Percentiles rank a stretch among this genome's conserved stretches.
These are phyloP conservation scores for Backusella macrospora DNA, from an alignment of 192 early-diverging fungal genomes.

Conservation along the genomic window DNA sequence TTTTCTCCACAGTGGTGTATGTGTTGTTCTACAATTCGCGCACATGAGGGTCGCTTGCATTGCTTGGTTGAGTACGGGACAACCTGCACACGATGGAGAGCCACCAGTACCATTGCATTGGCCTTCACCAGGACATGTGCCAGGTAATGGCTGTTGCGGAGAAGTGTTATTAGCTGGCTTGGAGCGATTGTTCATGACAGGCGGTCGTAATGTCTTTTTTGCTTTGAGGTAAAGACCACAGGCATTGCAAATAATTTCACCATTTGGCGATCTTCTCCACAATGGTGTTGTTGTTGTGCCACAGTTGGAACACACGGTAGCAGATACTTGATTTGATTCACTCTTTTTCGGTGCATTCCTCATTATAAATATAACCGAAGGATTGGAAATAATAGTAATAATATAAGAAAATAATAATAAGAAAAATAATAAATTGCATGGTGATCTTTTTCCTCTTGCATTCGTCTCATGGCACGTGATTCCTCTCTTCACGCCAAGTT, in stretches of 20 bases:
- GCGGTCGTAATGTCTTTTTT: conserved; percentile 51
- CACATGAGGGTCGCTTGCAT: conserved; percentile 61
- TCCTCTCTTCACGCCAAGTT: background rate
- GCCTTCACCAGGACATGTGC: conserved; percentile 76
- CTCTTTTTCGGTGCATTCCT: background rate
- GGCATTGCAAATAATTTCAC: conserved; percentile 95
- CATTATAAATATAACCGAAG: background rate
- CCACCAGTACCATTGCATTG: conserved; percentile 79
- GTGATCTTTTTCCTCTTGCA: conserved; percentile 1
- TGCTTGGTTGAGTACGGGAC: conserved; percentile 72
- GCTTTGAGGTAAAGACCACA: conserved; percentile 74
- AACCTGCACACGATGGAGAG: conserved; percentile 70
- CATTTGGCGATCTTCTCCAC: conserved; percentile 87
- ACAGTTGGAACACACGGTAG: conserved; percentile 84
- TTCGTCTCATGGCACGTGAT: background rate
- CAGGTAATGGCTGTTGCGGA: conserved; percentile 45
- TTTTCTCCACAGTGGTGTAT: conserved; percentile 80
- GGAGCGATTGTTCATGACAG: conserved; percentile 44
- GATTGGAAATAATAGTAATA: background rate
- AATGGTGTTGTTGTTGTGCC: conserved; percentile 86
- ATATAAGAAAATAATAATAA: background rate
- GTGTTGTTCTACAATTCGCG: conserved; percentile 77
- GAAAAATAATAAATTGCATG: conserved; percentile 12
- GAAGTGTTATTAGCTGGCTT: conserved; percentile 14
- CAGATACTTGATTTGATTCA: conserved; percentile 38